Evolutionary conservation across 192 early-diverging fungal species (phyloP), one percentile per base, ranked within the genome.

Genomic region (Coemansia sp.): DNA sequence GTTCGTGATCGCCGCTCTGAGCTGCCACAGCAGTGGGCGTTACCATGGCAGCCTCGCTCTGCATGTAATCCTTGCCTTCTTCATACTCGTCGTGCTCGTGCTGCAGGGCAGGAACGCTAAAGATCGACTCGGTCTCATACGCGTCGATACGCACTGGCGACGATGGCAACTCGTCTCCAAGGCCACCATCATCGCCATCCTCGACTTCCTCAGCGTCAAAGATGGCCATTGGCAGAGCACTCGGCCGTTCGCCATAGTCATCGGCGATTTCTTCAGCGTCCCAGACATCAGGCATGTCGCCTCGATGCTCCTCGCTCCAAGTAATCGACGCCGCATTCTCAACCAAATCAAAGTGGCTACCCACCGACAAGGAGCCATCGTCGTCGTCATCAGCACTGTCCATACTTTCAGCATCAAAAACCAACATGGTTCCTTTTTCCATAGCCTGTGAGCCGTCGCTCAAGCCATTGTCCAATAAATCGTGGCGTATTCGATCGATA

Each of bases 371-470:
- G 28, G 56, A 26, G 28, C 53, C 36, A 40, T 58, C 56, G 31
- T 35, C 36, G 14, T 35, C 35, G 8, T 48, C 53, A 20, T 65
- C 65, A 18, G 37, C 46, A 56, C 74, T 69, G 24, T 31, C 33
- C 18, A 65, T 62, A 9, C 68, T 70, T 40, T 70, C 67, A 3
- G 77, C 77, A 42, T 79, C 77, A 26, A 67, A 70, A 3, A 70
- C 26, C 3, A 5, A 3, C n/a, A 31, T 5, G 6, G 20, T 48
- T 13, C 18, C 20, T 28, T 9, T 20, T 20, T 63, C 62, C 10
- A 20, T 34, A n/a, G 36, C 5, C 16, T n/a, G 28, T 28, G 48
- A 51, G 48, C 48, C 13, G 48, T 26, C 24, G 20, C 43, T 45
- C 43, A 45, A 9, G 11, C 10, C 48, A 26, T 51, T 28, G 53